A percentile compares a stretch with the other conserved stretches of the same genome.
phyloP scores from a whole-genome alignment of 176 grass and related monocot genomes.

The Triticum monococcum region DNA sequence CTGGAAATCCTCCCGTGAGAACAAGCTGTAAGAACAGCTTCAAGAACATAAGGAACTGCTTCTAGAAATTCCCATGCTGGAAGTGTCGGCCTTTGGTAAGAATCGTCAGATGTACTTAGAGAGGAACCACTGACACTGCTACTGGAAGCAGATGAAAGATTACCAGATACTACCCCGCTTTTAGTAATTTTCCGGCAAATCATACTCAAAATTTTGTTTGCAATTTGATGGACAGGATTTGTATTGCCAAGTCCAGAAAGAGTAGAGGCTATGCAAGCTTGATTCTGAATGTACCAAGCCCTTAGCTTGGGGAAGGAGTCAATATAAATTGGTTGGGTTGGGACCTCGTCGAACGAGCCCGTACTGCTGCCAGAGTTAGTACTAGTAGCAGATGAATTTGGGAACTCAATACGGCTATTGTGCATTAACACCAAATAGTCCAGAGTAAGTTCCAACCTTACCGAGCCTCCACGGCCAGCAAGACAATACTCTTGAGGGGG shows the following conservation, averaged over 20 bases:
- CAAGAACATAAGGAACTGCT: slow-evolving; percentile 96
- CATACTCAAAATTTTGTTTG: slow-evolving; percentile 97
- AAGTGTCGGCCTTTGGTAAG: slow-evolving; percentile 65
- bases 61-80: slow-evolving; percentile 96
- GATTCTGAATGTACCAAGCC: slow-evolving; percentile 96
- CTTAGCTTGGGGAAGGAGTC: slow-evolving; percentile 94
- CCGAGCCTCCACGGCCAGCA: slow-evolving; percentile 75
- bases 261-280: slow-evolving; percentile 94
- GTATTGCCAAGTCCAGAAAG: slow-evolving; percentile 86
- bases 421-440: slow-evolving; percentile 91
- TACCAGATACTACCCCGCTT: slow-evolving; percentile 45
- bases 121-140: slow-evolving; percentile 72
- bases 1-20: slow-evolving; percentile 89
- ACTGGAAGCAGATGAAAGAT: slow-evolving; percentile 70
- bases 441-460: slow-evolving; percentile 74
- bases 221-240: slow-evolving; percentile 88
- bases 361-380: slow-evolving; percentile 34
- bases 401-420: slow-evolving; percentile 56
- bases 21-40: slow-evolving; percentile 96
- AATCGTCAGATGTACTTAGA: slow-evolving; percentile 63
- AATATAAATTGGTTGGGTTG: slow-evolving; percentile 70
- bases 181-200: slow-evolving; percentile 86
- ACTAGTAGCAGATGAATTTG: slow-evolving; percentile 50
- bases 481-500: slow-evolving; percentile 77
- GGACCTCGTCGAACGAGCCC: slow-evolving; percentile 39